Evolutionary conservation across 768 basidiomycete genomes (phyloP).

Genomic region (Suillus americanus): DNA sequence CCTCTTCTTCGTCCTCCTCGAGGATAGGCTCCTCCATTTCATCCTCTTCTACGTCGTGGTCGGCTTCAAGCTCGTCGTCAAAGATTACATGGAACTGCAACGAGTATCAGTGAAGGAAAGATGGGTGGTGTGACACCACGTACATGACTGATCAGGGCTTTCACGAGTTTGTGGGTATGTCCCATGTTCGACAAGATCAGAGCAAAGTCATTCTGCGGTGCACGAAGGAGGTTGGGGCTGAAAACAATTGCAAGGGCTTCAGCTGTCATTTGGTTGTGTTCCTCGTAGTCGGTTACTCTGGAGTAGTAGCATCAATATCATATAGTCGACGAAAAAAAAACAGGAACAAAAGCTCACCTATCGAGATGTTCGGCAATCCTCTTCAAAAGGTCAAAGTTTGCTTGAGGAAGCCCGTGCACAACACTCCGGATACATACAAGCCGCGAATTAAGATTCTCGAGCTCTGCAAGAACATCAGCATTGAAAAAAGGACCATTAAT

Average conservation of each 20-base stretch:
- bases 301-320: not conserved
- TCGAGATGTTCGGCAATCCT: conserved; percentile 85
- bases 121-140: conserved; percentile 27
- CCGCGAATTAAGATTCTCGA: conserved; percentile 68
- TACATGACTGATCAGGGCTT: conserved; percentile 75
- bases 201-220: conserved; percentile 76
- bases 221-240: conserved; percentile 76
- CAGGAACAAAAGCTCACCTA: conserved; percentile 38
- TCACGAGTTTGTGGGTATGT: conserved; percentile 70
- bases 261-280: conserved; percentile 87
- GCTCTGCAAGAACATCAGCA: conserved; percentile 42
- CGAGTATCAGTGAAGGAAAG: not conserved
- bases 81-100: conserved; percentile 67
- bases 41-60: conserved; percentile 58
- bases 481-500: not conserved
- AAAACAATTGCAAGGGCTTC: conserved; percentile 85
- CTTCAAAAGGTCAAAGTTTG: conserved; percentile 77
- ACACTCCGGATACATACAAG: conserved; percentile 63
- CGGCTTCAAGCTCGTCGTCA: conserved; percentile 62
- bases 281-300: conserved; percentile 87
- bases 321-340: not conserved
- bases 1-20: conserved; percentile 66
- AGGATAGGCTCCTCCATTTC: conserved; percentile 66
- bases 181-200: conserved; percentile 82
- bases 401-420: conserved; percentile 66